Evolutionary conservation across 495 filamentous ascomycete genomes (phyloP).

Genomic region (Penicillium verhagenii): DNA sequence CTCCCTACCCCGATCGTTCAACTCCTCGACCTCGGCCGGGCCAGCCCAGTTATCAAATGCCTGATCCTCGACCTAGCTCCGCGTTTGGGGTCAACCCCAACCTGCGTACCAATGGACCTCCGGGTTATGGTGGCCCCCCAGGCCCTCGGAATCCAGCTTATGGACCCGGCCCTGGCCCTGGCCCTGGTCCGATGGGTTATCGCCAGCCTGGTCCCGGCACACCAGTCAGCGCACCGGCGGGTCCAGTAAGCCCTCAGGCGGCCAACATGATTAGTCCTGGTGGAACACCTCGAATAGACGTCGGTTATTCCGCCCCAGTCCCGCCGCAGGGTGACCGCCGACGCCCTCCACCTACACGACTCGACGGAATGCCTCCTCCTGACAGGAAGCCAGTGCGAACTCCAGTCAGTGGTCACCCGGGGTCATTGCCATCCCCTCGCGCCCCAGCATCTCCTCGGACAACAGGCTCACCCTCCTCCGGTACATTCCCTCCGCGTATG

Average conservation of each 20-base stretch:
- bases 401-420: slow-evolving; percentile 26
- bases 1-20: slow-evolving; percentile 41
- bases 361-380: slow-evolving; percentile 32
- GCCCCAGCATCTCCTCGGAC: slow-evolving; percentile 30
- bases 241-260: slow-evolving; percentile 31
- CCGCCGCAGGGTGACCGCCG: slow-evolving; percentile 41
- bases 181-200: slow-evolving; percentile 34
- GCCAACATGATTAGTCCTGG: slow-evolving; percentile 22
- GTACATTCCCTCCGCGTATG: slow-evolving; percentile 30
- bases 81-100: slow-evolving; percentile 64
- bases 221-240: slow-evolving; percentile 26
- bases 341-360: slow-evolving; percentile 33
- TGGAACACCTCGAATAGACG: slow-evolving; percentile 46
- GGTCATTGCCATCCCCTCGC: slow-evolving; percentile 26
- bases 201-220: slow-evolving; percentile 38
- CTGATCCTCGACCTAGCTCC: slow-evolving; percentile 57
- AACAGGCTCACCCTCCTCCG: slow-evolving; percentile 30
- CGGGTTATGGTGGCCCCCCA: slow-evolving; percentile 26
- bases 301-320: slow-evolving; percentile 54
- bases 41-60: slow-evolving; percentile 56
- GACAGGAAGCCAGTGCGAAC: slow-evolving; percentile 37
- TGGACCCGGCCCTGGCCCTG: slow-evolving; percentile 33
- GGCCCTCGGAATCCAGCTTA: slow-evolving; percentile 31
- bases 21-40: slow-evolving; percentile 56
- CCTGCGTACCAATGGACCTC: slow-evolving; percentile 43